A percentile compares a stretch with the other conserved stretches of the same genome.
phyloP scores from a whole-genome alignment of 1,284 basidiomycete species.

The Erythrobasidium hasegawianum region DNA sequence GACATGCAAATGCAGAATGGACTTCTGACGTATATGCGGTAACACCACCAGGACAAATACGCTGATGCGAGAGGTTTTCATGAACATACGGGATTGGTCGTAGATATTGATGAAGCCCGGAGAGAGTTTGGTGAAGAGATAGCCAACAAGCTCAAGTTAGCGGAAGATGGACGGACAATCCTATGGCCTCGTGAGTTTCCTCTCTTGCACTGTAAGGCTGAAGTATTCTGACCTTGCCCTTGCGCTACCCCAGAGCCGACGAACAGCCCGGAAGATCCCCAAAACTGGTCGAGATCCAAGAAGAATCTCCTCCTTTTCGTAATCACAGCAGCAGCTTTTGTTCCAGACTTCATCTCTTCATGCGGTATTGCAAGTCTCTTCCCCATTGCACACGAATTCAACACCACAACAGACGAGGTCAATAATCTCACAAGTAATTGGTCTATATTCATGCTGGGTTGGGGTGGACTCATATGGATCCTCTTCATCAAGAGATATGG shows the following conservation, averaged over 20 bases:
- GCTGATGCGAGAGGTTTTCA: too few species aligned
- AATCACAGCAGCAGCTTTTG: slow-evolving; percentile 38
- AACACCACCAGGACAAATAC: too few species aligned
- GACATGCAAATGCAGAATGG: too few species aligned
- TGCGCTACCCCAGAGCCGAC: slow-evolving; percentile 27
- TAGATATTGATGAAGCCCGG: slow-evolving; percentile 39
- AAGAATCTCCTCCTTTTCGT: slow-evolving; percentile 40
- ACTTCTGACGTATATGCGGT: too few species aligned
- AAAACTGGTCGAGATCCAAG: slow-evolving; percentile 52
- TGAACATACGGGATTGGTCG: slow-evolving; percentile 40
- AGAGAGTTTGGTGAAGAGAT: slow-evolving; percentile 55
- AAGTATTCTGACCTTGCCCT: too few species aligned
- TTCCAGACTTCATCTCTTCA: slow-evolving; percentile 41
- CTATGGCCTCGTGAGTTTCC: slow-evolving; percentile 60
- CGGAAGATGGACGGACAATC: slow-evolving; percentile 55
- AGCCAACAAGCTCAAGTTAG: slow-evolving; percentile 56
- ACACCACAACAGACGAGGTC: slow-evolving; percentile 60
- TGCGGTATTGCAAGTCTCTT: slow-evolving; percentile 54
- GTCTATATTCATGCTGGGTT: slow-evolving; percentile 55
- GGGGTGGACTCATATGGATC: slow-evolving; percentile 61
- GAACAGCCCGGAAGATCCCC: slow-evolving; percentile 62
- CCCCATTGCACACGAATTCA: slow-evolving; percentile 57
- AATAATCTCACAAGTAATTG: slow-evolving; percentile 55
- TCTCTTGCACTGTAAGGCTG: too few species aligned
- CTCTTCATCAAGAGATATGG: slow-evolving; percentile 60